Percentiles rank a stretch among this genome's conserved stretches.
Evolutionary conservation across 768 basidiomycete genomes (phyloP).

Genomic region (Leccinum sublutescens): DNA sequence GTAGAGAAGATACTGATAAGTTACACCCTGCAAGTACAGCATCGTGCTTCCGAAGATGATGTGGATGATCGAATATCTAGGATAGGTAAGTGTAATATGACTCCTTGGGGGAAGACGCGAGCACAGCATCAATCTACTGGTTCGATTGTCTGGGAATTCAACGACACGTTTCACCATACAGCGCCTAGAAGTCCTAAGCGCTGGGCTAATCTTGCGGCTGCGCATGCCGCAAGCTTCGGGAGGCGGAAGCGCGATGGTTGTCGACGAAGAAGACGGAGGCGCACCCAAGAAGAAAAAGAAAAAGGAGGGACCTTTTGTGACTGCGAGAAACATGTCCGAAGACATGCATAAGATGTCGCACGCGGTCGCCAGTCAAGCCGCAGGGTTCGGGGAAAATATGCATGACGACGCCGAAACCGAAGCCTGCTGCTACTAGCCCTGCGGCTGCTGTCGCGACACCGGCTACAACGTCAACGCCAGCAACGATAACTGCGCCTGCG

Average conservation of each 20-base stretch:
- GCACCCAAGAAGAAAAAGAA: conserved; percentile 79
- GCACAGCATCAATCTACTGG: background rate
- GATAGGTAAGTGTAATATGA: background rate
- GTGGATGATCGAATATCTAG: background rate
- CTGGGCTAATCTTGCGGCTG: conserved; percentile 66
- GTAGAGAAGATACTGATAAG: background rate
- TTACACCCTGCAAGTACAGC: background rate
- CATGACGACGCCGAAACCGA: conserved; percentile 53
- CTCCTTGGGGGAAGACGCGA: no score
- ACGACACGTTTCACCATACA: background rate
- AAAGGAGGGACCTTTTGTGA: conserved; percentile 79
- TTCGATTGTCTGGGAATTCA: background rate
- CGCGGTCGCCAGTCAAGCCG: conserved; percentile 83
- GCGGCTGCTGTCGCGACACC: conserved; percentile 28
- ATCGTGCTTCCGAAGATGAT: background rate
- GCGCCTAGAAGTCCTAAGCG: background rate
- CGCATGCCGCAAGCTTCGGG: conserved; percentile 60
- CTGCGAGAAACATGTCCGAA: conserved; percentile 86
- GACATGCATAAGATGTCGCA: conserved; percentile 90
- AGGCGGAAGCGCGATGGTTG: conserved; percentile 21
- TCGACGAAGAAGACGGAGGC: conserved; percentile 50
- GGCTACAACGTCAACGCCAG: conserved; percentile 26
- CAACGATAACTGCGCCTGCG: conserved; percentile 32
- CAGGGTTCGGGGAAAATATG: conserved; percentile 80
- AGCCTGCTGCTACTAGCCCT: conserved; percentile 34